A percentile compares a stretch with the other conserved stretches of the same genome.
Conservation (phyloP, 768 basidiomycete genomes). For the Boletus edulis region DNA sequence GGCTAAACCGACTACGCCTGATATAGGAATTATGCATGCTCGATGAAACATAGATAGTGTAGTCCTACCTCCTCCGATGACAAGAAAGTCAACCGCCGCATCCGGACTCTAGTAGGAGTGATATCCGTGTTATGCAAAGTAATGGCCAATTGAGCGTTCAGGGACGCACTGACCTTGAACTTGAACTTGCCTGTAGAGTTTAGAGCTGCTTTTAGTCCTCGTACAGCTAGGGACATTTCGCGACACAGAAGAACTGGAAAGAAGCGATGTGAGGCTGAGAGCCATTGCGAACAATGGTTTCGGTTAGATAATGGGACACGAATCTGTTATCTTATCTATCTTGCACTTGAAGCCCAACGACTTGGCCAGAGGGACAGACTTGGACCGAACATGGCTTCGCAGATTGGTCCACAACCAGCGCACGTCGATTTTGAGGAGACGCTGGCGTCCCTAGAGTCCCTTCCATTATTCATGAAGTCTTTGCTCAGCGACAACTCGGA, state of each 20-base stretch:
- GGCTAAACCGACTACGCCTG: constrained; percentile 84
- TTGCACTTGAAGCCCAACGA: background rate
- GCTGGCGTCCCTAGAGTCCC: constrained; percentile 51
- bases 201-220: constrained; percentile 56
- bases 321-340: constrained; percentile 20
- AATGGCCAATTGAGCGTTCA: background rate
- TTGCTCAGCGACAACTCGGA: constrained; percentile 67
- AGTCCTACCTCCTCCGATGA: constrained; percentile 78
- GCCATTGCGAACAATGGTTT: background rate
- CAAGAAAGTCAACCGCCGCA: constrained; percentile 72
- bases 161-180: constrained; percentile 50
- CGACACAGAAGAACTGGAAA: background rate
- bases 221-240: constrained; percentile 36
- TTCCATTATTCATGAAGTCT: constrained; percentile 92
- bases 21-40: background rate
- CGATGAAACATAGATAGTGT: background rate
- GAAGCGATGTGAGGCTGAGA: background rate
- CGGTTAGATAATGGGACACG: constrained; percentile 7
- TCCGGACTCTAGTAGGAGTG: constrained; percentile 59
- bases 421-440: constrained; percentile 32
- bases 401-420: constrained; percentile 25
- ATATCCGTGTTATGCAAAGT: background rate
- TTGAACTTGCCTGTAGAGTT: constrained; percentile 58
- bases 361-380: background rate
- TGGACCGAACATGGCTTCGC: constrained; percentile 15